A percentile compares a stretch with the other conserved stretches of the same genome.
phyloP scores from a whole-genome alignment of 2,329 filamentous ascomycete genomes.

The Pseudogymnoascus sp. region DNA sequence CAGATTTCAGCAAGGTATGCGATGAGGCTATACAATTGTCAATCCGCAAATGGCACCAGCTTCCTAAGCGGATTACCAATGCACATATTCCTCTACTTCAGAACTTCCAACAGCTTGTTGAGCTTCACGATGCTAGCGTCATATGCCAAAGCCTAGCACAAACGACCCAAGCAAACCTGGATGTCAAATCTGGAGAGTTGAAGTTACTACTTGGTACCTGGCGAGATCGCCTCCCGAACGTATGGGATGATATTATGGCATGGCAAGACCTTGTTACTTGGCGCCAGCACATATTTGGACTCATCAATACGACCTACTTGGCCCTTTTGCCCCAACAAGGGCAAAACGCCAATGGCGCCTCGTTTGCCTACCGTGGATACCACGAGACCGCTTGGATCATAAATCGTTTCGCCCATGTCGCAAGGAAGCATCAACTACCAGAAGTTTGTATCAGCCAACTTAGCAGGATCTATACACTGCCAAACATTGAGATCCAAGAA shows the following conservation, averaged over 20 bases:
- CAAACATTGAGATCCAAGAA: constrained; percentile 99
- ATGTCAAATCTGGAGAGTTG: constrained; percentile 89
- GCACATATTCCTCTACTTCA: constrained; percentile 92
- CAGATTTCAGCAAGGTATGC: constrained; percentile 82
- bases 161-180: constrained; percentile 78
- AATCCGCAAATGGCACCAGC: constrained; percentile 96
- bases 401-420: constrained; percentile 96
- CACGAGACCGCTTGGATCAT: constrained; percentile 99
- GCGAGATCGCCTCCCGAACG: constrained; percentile 90
- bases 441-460: constrained; percentile 97
- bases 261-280: constrained; percentile 99
- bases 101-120: constrained; percentile 96
- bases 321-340: constrained; percentile 72
- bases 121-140: constrained; percentile 93
- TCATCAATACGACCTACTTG: constrained; percentile 93
- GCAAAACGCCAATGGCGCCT: constrained; percentile 71
- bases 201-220: constrained; percentile 91
- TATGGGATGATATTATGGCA: constrained; percentile 98
- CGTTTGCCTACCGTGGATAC: constrained; percentile 93
- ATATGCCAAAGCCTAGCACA: constrained; percentile 86
- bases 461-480: constrained; percentile 94
- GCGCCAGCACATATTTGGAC: constrained; percentile 96
- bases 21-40: constrained; percentile 97
- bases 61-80: constrained; percentile 88
- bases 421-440: constrained; percentile 89